Conservation (phyloP, 1,284 basidiomycete genomes). For the Entoloma clypeatum region DNA sequence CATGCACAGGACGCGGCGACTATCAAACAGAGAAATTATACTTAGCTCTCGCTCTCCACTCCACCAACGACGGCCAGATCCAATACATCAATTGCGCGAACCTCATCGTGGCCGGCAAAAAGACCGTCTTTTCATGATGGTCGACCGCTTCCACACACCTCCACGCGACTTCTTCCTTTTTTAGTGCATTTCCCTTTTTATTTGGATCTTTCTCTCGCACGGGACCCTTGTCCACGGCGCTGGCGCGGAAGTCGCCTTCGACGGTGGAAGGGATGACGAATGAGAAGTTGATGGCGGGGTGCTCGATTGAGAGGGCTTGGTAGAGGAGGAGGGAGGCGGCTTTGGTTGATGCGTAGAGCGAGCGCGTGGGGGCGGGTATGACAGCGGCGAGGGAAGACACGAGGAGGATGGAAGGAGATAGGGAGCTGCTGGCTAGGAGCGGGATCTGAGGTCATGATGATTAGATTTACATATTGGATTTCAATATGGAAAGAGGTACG, state of each 20-base stretch:
- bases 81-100: conserved; percentile 56
- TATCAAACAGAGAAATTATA: conserved; percentile 43
- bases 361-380: conserved; percentile 82
- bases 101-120: conserved; percentile 46
- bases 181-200: conserved; percentile 53
- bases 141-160: conserved; percentile 60
- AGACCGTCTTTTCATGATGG: conserved; percentile 47
- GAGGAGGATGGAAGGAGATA: conserved; percentile 72
- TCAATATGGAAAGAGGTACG: conserved; percentile 40
- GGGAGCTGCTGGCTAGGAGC: conserved; percentile 65
- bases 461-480: not conserved
- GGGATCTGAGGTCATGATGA: conserved; percentile 58
- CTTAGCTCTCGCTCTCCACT: conserved; percentile 54
- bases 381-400: conserved; percentile 79
- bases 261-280: conserved; percentile 59
- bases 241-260: conserved; percentile 77
- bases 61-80: conserved; percentile 54
- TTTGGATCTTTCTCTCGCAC: conserved; percentile 52
- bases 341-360: conserved; percentile 85
- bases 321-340: conserved; percentile 76
- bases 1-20: no score
- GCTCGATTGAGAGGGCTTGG: conserved; percentile 76
- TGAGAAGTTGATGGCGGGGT: conserved; percentile 60
- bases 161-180: conserved; percentile 49
- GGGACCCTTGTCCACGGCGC: conserved; percentile 63